These are phyloP conservation scores for Corchorus olitorius DNA, from an alignment of 345 rosid species.

Conservation along the genomic window DNA sequence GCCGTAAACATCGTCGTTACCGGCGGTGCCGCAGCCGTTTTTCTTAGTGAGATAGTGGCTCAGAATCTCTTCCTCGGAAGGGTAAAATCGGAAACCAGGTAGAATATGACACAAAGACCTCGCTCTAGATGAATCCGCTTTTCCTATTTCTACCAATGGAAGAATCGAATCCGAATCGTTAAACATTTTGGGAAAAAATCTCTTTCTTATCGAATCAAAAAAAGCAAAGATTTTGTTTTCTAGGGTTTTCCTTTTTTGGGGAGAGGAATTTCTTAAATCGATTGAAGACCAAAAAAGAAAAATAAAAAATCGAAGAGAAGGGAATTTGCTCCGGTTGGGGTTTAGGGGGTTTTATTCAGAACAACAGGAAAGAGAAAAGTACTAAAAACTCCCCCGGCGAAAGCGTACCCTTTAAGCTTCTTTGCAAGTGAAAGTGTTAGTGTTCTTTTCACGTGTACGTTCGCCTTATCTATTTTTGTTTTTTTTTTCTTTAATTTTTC, in stretches of 20 bases:
- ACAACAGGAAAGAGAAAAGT: no score
- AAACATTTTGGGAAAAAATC: background rate
- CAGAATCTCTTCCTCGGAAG: constrained; percentile 49
- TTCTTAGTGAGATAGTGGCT: constrained; percentile 42
- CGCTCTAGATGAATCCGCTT: constrained; percentile 1
- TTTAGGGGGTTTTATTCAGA: constrained; percentile 1
- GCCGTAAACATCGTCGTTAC: background rate
- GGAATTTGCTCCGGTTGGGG: background rate
- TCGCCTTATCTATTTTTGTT: background rate
- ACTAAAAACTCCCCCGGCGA: no score
- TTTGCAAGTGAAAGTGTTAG: background rate
- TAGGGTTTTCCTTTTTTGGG: background rate
- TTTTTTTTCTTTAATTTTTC: background rate
- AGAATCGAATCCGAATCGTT: constrained; percentile 7
- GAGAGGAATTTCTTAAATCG: background rate
- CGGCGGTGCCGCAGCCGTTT: constrained; percentile 23
- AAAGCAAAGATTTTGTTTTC: background rate
- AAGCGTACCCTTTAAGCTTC: background rate
- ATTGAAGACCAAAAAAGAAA: background rate
- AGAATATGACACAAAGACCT: constrained; percentile 28
- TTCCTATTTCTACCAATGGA: background rate
- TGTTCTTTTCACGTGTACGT: background rate
- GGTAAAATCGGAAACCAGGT: constrained; percentile 50
- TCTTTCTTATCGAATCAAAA: background rate
- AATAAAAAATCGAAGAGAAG: background rate